Evolutionary conservation across 73 alveolate species (phyloP).

Genomic region (Blepharisma japonicum): DNA sequence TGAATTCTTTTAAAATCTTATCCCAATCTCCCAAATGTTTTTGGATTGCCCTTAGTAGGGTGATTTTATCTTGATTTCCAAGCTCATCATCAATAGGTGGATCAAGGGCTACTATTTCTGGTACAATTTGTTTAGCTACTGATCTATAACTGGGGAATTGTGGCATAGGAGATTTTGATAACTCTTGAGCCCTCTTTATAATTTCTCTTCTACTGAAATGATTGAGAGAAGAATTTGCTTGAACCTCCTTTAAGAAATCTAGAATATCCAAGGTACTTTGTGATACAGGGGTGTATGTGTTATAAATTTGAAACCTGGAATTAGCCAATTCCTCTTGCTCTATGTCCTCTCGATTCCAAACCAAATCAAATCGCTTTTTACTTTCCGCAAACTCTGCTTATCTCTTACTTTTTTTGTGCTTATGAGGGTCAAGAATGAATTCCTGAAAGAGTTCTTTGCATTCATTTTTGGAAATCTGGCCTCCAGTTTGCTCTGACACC

Average conservation of each 20-base stretch:
- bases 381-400: conserved; percentile 21
- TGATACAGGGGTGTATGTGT: not conserved
- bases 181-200: not conserved
- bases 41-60: not conserved
- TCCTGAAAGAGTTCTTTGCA: not conserved
- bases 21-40: conserved; percentile 18
- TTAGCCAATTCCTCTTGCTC: not conserved
- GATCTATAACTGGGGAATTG: too few species aligned
- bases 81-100: not conserved
- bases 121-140: not conserved
- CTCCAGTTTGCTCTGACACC: not conserved
- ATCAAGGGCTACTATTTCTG: not conserved
- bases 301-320: not conserved
- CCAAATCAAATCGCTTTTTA: conserved; percentile 14
- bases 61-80: not conserved
- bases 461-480: not conserved
- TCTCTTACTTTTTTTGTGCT: conserved; percentile 25
- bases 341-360: conserved; percentile 8
- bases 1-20: conserved; percentile 20
- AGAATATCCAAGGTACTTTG: not conserved
- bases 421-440: conserved; percentile 18
- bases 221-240: not conserved
- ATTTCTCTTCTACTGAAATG: not conserved
- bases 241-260: not conserved
- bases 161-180: not conserved